Evolutionary conservation across 2,329 filamentous ascomycete genomes (phyloP), one percentile per base, ranked within the genome.

Genomic region (Cercospora citrullina): DNA sequence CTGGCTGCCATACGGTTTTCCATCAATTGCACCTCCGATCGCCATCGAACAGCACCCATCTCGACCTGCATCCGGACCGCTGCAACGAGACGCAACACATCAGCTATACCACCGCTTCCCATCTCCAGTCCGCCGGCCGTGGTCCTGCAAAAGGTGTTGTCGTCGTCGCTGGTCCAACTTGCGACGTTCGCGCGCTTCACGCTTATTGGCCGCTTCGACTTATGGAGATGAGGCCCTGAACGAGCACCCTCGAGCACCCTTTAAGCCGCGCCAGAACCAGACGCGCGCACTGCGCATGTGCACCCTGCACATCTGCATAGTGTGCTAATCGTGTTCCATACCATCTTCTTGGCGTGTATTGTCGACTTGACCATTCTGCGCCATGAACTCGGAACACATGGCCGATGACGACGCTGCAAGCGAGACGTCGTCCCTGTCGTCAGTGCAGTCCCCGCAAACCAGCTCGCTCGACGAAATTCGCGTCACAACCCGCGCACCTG

Each of bases 161-260:
- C 48, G 66, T 65, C 63, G 62, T 63, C 58, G 58, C 63, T 51
- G 58, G 26, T 42, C 42, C 36, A 60, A 55, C 51, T 18, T 48
- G 63, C 65, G 65, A 67, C 65, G 55, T 64, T 62, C 57, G 12
- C 16, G n/a, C 53, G 26, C 33, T 58, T 45, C 28, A 58, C 58
- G 48, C 66, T 68, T 16, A 68, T 68, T 68, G 66, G 66, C 57
- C 66, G 45, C 48, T 26, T 36, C 48, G 45, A 57, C 48, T n/a
- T 64, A 39, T 55, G 61, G 48, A 64, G 45, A 64, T 39, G 61
- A 42, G 53, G 61, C 61, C 61, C 48, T 64, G 61, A 64, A 28
- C 45, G 31, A 33, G 48, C 53, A 60, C 53, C 60, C 55, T 60
- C 48, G 60, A 51, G 31, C 45, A 21, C 18, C 23, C 53, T n/a